A percentile compares a stretch with the other conserved stretches of the same genome.
Evolutionary conservation across 768 basidiomycete species (phyloP).

Genomic region (Baorangia bicolor): DNA sequence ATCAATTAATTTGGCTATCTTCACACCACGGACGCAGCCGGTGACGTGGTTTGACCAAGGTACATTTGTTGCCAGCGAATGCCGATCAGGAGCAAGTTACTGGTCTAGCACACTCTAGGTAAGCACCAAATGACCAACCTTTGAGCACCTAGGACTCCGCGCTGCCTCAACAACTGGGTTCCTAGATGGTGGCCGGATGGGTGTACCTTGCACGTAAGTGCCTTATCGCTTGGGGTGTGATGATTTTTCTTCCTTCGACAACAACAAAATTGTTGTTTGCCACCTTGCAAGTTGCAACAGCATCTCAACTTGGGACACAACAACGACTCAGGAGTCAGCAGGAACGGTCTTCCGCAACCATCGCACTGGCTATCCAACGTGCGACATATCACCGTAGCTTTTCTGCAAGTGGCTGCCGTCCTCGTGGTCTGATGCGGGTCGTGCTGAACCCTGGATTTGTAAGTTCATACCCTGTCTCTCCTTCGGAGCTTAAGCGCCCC

Average conservation of each 20-base stretch:
- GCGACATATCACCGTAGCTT: neutral
- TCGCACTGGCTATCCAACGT: neutral
- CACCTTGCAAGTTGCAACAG: neutral
- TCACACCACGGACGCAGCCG: slow-evolving; percentile 1
- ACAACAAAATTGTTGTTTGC: neutral
- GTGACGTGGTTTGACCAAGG: slow-evolving; percentile 6
- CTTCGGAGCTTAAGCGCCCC: slow-evolving; percentile 36
- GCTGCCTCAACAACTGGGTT: neutral
- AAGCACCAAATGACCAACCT: neutral
- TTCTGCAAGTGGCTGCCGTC: slow-evolving; percentile 7
- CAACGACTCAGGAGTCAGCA: neutral
- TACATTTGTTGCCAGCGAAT: neutral
- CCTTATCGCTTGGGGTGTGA: neutral
- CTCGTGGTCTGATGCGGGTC: slow-evolving; percentile 9
- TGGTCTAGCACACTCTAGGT: slow-evolving; percentile 8
- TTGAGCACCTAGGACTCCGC: neutral
- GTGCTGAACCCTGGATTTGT: slow-evolving; percentile 22
- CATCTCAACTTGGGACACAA: neutral
- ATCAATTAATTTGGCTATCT: slow-evolving; percentile 1
- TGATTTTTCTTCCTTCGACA: neutral
- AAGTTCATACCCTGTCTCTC: slow-evolving; percentile 16
- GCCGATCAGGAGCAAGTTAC: slow-evolving; percentile 10
- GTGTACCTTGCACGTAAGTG: neutral
- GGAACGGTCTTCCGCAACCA: neutral
- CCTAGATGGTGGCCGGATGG: neutral